Base-by-base conservation (phyloP, 495 filamentous ascomycete species). In the Neurospora cerealis region DNA sequence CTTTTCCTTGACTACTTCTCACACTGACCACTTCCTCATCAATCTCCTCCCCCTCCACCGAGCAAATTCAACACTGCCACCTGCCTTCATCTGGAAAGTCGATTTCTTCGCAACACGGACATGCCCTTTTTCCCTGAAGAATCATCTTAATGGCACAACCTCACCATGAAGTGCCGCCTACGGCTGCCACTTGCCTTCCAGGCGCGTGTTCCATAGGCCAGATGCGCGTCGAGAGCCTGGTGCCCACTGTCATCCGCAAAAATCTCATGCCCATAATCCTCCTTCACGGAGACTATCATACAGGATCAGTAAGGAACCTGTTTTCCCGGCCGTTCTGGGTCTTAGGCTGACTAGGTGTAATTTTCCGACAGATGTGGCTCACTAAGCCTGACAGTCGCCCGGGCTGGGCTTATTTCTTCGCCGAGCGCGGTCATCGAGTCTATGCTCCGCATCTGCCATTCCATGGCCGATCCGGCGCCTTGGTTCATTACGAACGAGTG, bases 341-440 rank as follows among this genome's bases (percentile, higher is more conserved):
- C 11, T 39, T 70, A 48, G 21, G 40, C 28, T 37, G 28, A 21
- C 60, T 34, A n/a, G 13, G 11, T 69, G 34, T 69, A 36, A 40
- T 72, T 38, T 44, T 39, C 11, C 19, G 40, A 17, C 39, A 84
- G 83, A 84, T 86, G 72, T 89, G 83, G 80, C 78, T 86, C 42
- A 82, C 83, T 38, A 89, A 85, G 44, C 85, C 87, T 15, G 86
- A 89, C 70, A 83, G 82, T 15, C 76, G 80, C 2, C 77, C 77
- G n/a, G 87, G 86, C 62, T 88, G 87, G 87, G 86, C 85, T 24
- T 81, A 83, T 6, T 86, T 78, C 70, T 88, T 88, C 75, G 72
- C 86, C 21, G 77, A 80, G n/a, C 73, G 81, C 48, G 86, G 87
- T 13, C 85, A 85, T 76, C 77, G 76, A 37, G 83, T 87, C 73